Evolutionary conservation across 805 yeast genomes (phyloP).

Genomic region (Yarrowia divulgata): DNA sequence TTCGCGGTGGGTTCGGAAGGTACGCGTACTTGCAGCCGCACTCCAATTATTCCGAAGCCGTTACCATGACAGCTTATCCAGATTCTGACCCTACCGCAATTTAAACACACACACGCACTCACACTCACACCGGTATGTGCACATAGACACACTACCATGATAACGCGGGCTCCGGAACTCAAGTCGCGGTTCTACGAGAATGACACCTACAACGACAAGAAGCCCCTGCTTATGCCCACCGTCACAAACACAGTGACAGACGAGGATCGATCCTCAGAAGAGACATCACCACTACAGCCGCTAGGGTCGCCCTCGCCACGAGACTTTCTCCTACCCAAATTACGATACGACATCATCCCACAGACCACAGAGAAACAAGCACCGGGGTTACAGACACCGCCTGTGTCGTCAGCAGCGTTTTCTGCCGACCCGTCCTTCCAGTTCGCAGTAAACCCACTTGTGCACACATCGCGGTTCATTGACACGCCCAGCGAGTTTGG

Average conservation of each 20-base stretch:
- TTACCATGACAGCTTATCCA: constrained; percentile 13
- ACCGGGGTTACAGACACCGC: neutral
- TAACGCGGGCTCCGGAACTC: neutral
- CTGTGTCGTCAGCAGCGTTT: neutral
- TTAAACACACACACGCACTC: neutral
- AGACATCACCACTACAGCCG: neutral
- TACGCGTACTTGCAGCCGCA: neutral
- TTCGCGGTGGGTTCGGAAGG: no score
- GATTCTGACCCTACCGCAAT: neutral
- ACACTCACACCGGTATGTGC: neutral
- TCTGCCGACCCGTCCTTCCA: constrained; percentile 1
- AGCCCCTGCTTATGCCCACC: neutral
- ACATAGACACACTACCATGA: neutral
- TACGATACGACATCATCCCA: neutral
- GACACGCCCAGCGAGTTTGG: constrained; percentile 3
- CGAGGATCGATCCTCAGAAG: neutral
- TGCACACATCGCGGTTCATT: constrained; percentile 20
- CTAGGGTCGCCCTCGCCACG: constrained; percentile 14
- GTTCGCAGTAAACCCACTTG: constrained; percentile 24
- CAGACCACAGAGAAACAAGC: neutral
- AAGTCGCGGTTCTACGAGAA: constrained; percentile 21
- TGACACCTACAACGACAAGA: constrained; percentile 7
- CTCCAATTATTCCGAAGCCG: neutral
- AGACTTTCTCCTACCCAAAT: neutral
- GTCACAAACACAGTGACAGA: neutral